Conservation (phyloP, 805 yeast species). For the Schizosaccharomyces japonicus region DNA sequence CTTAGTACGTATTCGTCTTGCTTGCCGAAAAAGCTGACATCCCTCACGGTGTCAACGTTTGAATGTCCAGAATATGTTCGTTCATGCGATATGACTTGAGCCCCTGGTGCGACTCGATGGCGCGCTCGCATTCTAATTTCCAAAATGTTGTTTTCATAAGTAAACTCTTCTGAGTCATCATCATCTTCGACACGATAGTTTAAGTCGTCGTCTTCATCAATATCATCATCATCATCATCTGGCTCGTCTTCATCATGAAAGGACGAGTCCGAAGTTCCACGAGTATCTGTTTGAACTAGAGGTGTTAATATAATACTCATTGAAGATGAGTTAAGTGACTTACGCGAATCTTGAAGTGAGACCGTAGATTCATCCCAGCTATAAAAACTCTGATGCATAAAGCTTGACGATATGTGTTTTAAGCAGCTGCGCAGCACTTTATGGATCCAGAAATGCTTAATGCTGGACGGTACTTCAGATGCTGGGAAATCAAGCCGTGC, state of each 20-base stretch:
- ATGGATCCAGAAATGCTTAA: background rate
- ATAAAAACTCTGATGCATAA: background rate
- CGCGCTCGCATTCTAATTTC: too few relatives aligned
- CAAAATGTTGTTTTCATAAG: too few relatives aligned
- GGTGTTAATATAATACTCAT: too few relatives aligned
- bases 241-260: constrained; percentile 5
- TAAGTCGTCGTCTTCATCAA: background rate
- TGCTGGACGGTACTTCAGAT: background rate
- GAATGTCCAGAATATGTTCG: constrained; percentile 7
- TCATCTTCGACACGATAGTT: too few relatives aligned
- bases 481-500: constrained; percentile 2
- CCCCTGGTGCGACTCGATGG: constrained; percentile 4
- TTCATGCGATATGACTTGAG: constrained; percentile 6
- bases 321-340: too few relatives aligned
- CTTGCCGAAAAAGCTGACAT: constrained; percentile 10
- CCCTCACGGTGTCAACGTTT: constrained; percentile 8
- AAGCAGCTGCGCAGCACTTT: constrained; percentile 1
- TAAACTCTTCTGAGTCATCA: too few relatives aligned
- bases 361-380: too few relatives aligned
- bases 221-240: constrained; percentile 1
- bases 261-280: too few relatives aligned
- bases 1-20: constrained; percentile 11
- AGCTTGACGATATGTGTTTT: background rate
- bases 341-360: too few relatives aligned
- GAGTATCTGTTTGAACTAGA: too few relatives aligned